Percentiles rank a stretch among this genome's conserved stretches.
Conservation (phyloP, 805 yeast genomes). For the Lachancea sp. region DNA sequence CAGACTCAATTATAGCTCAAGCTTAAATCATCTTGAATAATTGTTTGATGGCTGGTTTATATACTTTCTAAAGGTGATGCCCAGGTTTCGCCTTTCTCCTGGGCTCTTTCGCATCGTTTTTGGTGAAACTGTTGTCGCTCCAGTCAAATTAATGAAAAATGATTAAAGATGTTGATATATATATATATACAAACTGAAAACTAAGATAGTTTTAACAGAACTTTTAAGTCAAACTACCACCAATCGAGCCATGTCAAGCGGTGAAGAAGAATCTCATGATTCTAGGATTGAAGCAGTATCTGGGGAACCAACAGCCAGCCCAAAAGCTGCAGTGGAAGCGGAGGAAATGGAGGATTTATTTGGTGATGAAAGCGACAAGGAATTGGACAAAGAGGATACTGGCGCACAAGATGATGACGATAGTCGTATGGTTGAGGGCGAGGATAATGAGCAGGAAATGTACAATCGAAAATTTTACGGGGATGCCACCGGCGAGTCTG, state of each 20-base stretch:
- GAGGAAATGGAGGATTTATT: constrained; percentile 41
- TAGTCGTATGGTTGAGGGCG: constrained; percentile 28
- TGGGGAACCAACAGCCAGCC: constrained; percentile 4
- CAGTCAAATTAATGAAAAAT: background rate
- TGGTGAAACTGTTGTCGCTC: background rate
- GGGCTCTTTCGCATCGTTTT: background rate
- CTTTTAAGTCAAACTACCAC: background rate
- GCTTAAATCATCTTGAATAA: no score
- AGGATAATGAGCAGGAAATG: constrained; percentile 33
- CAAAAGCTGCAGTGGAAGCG: constrained; percentile 20
- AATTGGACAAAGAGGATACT: constrained; percentile 19
- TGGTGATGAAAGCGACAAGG: constrained; percentile 33
- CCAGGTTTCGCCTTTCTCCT: constrained; percentile 1
- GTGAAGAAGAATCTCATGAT: constrained; percentile 2
- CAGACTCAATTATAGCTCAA: no score
- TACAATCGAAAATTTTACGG: constrained; percentile 32
- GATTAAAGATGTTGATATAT: no score
- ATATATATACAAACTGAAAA: no score
- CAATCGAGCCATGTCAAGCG: constrained; percentile 3
- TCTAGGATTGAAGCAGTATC: constrained; percentile 1
- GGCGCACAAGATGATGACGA: constrained; percentile 5
- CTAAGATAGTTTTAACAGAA: background rate
- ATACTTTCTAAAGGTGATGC: constrained; percentile 1
- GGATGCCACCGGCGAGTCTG: constrained; percentile 25
- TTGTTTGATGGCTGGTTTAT: background rate